These are phyloP conservation scores for Hypoxylon sp. DNA, from an alignment of 2,329 filamentous ascomycete genomes.

Conservation along the genomic window DNA sequence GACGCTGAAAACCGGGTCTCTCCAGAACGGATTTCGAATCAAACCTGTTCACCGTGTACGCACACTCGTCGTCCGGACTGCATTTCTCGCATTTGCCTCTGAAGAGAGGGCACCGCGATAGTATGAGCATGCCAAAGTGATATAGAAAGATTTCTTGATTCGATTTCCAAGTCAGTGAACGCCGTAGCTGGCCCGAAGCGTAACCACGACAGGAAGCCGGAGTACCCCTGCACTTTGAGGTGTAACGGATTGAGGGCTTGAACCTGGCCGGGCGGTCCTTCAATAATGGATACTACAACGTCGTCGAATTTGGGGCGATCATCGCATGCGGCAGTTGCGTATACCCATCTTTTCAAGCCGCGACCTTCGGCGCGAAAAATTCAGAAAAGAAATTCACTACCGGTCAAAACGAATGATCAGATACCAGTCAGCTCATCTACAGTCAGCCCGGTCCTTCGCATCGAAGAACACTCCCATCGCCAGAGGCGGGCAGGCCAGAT, in stretches of 20 bases:
- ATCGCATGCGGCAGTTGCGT: constrained; percentile 40
- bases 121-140: constrained; percentile 7
- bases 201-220: constrained; percentile 26
- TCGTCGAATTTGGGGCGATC: constrained; percentile 32
- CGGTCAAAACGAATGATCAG: constrained; percentile 26
- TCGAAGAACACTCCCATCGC: constrained; percentile 6
- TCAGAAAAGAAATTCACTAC: constrained; percentile 46
- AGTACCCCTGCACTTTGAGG: constrained; percentile 21
- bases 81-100: constrained; percentile 1
- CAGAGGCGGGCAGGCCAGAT: constrained; percentile 18
- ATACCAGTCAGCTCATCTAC: constrained; percentile 20
- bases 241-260: constrained; percentile 32
- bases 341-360: constrained; percentile 45
- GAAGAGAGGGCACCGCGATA: background rate
- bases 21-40: constrained; percentile 16
- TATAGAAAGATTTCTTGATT: constrained; percentile 3
- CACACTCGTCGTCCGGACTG: constrained; percentile 4
- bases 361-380: constrained; percentile 46
- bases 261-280: constrained; percentile 32
- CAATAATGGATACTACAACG: constrained; percentile 44
- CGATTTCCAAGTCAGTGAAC: constrained; percentile 17
- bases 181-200: constrained; percentile 23
- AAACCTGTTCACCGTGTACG: constrained; percentile 2
- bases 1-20: constrained; percentile 4
- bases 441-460: constrained; percentile 6